Conservation (phyloP, 495 filamentous ascomycete genomes). For the Aspergillus sclerotiicarbonarius region DNA sequence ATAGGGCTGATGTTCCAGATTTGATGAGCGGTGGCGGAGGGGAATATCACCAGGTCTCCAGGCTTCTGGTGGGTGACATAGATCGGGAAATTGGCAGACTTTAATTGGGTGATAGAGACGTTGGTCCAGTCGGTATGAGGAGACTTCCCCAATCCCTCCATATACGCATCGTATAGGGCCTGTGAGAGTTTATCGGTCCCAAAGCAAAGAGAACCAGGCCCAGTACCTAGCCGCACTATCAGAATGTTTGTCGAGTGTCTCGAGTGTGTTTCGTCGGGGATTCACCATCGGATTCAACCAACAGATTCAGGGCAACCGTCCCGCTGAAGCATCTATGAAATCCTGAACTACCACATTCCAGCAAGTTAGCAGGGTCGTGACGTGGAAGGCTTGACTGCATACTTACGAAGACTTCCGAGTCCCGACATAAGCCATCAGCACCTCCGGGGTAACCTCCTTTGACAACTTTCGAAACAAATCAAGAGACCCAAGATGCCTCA, state of each 20-base stretch:
- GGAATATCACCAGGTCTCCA: conserved; percentile 27
- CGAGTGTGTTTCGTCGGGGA: neutral
- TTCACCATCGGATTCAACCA: conserved; percentile 22
- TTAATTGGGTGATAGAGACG: conserved; percentile 12
- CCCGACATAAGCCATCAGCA: conserved; percentile 25
- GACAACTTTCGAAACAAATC: conserved; percentile 23
- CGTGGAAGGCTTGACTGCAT: neutral
- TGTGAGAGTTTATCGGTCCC: conserved; percentile 22
- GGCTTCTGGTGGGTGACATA: conserved; percentile 22
- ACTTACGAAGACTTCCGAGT: conserved; percentile 23
- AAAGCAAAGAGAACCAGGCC: conserved; percentile 21
- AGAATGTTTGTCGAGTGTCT: neutral
- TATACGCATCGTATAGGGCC: conserved; percentile 18
- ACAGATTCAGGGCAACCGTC: conserved; percentile 22
- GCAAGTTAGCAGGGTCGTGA: neutral
- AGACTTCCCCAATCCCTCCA: conserved; percentile 21
- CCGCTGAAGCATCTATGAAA: conserved; percentile 27
- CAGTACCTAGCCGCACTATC: conserved; percentile 6
- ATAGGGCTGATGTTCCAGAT: conserved; percentile 22
- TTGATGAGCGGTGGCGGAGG: conserved; percentile 23
- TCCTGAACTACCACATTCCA: conserved; percentile 16
- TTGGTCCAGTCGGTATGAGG: conserved; percentile 27
- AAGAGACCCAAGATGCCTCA: conserved; percentile 20
- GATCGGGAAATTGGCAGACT: conserved; percentile 21
- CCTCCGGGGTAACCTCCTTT: conserved; percentile 19